Base-by-base conservation (phyloP, 2,329 filamentous ascomycete genomes). In the Calonectria pteridis region DNA sequence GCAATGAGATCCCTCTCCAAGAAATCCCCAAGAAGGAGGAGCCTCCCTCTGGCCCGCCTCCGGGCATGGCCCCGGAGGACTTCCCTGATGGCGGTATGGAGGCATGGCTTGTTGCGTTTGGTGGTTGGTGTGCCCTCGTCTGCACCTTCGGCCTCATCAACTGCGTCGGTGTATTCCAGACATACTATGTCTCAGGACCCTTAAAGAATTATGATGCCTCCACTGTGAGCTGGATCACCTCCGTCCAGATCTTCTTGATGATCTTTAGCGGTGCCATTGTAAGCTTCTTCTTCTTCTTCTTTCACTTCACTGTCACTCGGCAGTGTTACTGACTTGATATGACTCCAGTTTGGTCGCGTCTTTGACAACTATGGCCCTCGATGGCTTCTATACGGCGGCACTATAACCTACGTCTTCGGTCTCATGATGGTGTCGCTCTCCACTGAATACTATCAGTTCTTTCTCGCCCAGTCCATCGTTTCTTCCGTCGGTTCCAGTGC, bases 361-460 rank as follows among this genome's bases (percentile, higher is more conserved):
- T 94, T 90, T 77, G 93, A 95, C 81, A 89, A 87, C 75, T 90
- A 91, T 75, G 93, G 93, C 2, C 91, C 93, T 0, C 87, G 87
- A 49, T 89, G 86, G 72, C 84, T 94, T 5, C 84, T 93, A 18
- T 74, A 88, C 23, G 77, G 83, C 66, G 91, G 91, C 35, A 88
- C 87, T 6, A 77, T 92, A 72, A 81, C 89, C 71, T 90, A 92
- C 81, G 86, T 93, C 74, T 89, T 93, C 58, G 89, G 91, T 29
- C 82, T 93, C 23, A 93, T 93, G 90, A 92, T 93, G 91, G 86
- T 89, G 0, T 90, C 88, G 20, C 83, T 93, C 13, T 84, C 84
- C 6, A 82, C 76, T 2, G 63, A 84, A 62, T 88, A 87, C 81
- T 88, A 87, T 76, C 86, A 88, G 55, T 82, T 87, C 79, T 84